These are phyloP conservation scores for Crithidia brevicula DNA, from an alignment of 208 protist species.

Conservation along the genomic window DNA sequence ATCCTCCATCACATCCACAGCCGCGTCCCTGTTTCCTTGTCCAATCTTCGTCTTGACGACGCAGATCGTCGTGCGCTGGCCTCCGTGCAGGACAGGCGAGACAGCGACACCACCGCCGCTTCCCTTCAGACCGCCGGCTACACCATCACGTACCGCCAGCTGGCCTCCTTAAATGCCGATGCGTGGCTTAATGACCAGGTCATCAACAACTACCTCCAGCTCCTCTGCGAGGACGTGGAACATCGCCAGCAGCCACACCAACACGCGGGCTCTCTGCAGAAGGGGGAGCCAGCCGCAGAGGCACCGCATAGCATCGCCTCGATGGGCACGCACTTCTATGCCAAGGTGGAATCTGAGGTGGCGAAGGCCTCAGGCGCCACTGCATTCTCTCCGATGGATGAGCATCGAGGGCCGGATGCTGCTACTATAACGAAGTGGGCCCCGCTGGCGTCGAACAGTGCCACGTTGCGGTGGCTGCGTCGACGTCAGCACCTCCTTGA, in stretches of 20 bases:
- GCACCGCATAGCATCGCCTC: conserved; percentile 37
- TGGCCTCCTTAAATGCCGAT: conserved; percentile 52
- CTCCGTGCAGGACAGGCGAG: conserved; percentile 16
- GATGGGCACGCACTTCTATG: conserved; percentile 83
- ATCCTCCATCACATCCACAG: conserved; percentile 49
- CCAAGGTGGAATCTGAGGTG: conserved; percentile 68
- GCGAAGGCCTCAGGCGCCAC: no score
- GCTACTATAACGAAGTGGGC: no score
- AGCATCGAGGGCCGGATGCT: no score
- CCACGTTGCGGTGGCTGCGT: conserved; percentile 73
- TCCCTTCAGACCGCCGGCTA: conserved; percentile 38
- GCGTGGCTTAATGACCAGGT: conserved; percentile 85
- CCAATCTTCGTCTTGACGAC: conserved; percentile 37
- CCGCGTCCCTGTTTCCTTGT: conserved; percentile 35
- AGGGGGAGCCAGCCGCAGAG: neutral
- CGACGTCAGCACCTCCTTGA: conserved; percentile 65
- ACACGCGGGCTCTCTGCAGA: no score
- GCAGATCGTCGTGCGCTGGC: conserved; percentile 38
- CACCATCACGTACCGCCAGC: conserved; percentile 61
- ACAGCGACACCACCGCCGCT: conserved; percentile 39
- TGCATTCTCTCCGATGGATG: no score
- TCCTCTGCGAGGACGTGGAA: conserved; percentile 51
- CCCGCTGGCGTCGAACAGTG: conserved; percentile 37
- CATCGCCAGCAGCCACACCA: neutral
- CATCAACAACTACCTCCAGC: conserved; percentile 81